Conservation (phyloP, 2,329 filamentous ascomycete species). For the Coniochaeta pulveracea region DNA sequence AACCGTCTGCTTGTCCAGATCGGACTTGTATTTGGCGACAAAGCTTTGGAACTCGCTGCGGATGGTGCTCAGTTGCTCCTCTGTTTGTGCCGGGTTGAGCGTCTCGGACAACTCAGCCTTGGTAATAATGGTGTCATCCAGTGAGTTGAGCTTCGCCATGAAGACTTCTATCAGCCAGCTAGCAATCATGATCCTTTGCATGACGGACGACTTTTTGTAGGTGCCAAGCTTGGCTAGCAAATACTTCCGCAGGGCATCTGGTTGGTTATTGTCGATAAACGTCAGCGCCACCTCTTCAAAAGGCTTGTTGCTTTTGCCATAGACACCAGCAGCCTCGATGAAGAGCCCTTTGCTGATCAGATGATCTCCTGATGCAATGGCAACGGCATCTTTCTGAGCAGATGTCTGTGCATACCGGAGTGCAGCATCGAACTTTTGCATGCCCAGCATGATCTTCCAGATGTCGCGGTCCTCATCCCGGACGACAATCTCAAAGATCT, state of each 20-base stretch:
- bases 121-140: slow-evolving; percentile 89
- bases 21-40: slow-evolving; percentile 69
- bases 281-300: slow-evolving; percentile 92
- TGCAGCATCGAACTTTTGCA: slow-evolving; percentile 80
- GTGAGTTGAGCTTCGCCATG: slow-evolving; percentile 90
- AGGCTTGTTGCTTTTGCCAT: slow-evolving; percentile 90
- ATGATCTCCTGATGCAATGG: slow-evolving; percentile 84
- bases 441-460: slow-evolving; percentile 85
- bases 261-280: slow-evolving; percentile 82
- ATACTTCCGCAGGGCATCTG: slow-evolving; percentile 85
- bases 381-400: slow-evolving; percentile 79
- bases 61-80: slow-evolving; percentile 58
- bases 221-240: slow-evolving; percentile 71
- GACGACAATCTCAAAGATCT: slow-evolving; percentile 89
- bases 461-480: slow-evolving; percentile 85
- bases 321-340: slow-evolving; percentile 76
- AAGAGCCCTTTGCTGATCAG: slow-evolving; percentile 73
- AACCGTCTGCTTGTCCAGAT: slow-evolving; percentile 81
- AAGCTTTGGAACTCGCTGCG: slow-evolving; percentile 82
- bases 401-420: slow-evolving; percentile 72
- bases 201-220: slow-evolving; percentile 71
- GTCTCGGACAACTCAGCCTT: slow-evolving; percentile 70
- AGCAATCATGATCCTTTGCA: slow-evolving; percentile 93
- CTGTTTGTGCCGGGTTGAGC: slow-evolving; percentile 57
- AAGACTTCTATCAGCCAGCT: slow-evolving; percentile 93